Conservation (phyloP, 257 asterid species). For the Cordia subcordata region DNA sequence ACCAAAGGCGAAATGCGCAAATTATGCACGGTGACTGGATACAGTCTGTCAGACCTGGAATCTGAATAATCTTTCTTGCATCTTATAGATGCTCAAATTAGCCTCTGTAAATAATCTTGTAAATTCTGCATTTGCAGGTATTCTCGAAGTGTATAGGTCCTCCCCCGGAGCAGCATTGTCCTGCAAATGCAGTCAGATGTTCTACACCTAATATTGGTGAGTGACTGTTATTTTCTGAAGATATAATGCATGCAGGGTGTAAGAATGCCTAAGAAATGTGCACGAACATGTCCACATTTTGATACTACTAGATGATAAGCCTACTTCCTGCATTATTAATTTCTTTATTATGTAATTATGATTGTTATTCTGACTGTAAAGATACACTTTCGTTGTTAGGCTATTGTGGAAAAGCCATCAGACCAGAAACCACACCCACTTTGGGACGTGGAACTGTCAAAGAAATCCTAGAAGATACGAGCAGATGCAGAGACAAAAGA, state of each 20-base stretch:
- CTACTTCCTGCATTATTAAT: neutral
- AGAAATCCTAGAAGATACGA: slow-evolving; percentile 21
- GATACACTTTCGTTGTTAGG: slow-evolving; percentile 17
- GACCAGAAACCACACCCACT: slow-evolving; percentile 19
- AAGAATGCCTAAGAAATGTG: neutral
- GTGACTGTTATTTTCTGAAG: slow-evolving; percentile 1
- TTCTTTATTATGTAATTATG: neutral
- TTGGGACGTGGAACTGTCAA: slow-evolving; percentile 19
- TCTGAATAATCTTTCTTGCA: no score
- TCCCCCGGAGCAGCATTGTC: slow-evolving; percentile 16
- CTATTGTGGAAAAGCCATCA: slow-evolving; percentile 23
- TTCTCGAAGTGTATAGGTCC: slow-evolving; percentile 45
- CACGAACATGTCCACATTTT: no score
- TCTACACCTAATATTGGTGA: slow-evolving; percentile 46
- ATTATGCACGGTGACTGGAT: no score
- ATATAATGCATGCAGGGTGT: neutral
- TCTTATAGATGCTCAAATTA: slow-evolving; percentile 2
- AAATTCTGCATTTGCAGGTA: slow-evolving; percentile 41
- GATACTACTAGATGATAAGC: neutral
- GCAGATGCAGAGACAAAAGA: slow-evolving; percentile 17
- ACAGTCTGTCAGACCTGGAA: no score
- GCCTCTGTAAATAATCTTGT: slow-evolving; percentile 13
- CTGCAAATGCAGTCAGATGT: slow-evolving; percentile 32
- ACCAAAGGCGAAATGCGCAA: no score
- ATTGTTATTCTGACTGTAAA: slow-evolving; percentile 3